Evolutionary conservation across 75 land plant species (phyloP), one percentile per base, ranked within the genome.

Genomic region (Pinus tabuliformis): DNA sequence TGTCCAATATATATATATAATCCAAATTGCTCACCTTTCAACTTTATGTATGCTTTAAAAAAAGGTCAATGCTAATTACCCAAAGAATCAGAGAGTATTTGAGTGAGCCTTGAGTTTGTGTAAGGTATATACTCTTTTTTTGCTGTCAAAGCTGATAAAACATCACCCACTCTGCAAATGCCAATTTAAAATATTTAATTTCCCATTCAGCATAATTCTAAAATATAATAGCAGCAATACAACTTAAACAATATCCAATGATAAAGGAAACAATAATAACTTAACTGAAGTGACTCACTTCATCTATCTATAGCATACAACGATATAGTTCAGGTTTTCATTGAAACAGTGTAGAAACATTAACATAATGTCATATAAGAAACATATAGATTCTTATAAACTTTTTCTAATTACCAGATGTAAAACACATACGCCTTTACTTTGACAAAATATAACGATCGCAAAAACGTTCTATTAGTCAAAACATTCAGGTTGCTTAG

Each of bases 121-220:
- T 82, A 82, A 70, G 87, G 84, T 18, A 82, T 84, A 60, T 70
- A 28, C 18, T 84, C 84, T 62, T 82, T 82, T 76, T 85, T 85
- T 59, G 87, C 87, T 28, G 81, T 82, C 78, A 85, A 42, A 59
- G 87, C 78, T 74, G 87, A 78, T 28, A 85, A 61, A 36, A 85
- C 85, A 78, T 85, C 87, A 52, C 87, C 87, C 56, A 85, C 57
- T 61, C 86, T 84, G 83, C 70, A 52, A 42, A 58, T 58, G n/a
- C 18, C 60, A 58, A 58, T 5, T 58, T 58, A 58, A 58, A 49
- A 49, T 49, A 49, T 49, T 9, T 9, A 49, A 39, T 5, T 39
- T 49, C 54, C 9, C 1, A 9, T 49, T 49, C 12, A 49, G 11
- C 54, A 49, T 9, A 49, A 49, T 49, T 49, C 54, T 49, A 49